Conservation (phyloP, 306 rosid genomes). For the Lupinus albus region DNA sequence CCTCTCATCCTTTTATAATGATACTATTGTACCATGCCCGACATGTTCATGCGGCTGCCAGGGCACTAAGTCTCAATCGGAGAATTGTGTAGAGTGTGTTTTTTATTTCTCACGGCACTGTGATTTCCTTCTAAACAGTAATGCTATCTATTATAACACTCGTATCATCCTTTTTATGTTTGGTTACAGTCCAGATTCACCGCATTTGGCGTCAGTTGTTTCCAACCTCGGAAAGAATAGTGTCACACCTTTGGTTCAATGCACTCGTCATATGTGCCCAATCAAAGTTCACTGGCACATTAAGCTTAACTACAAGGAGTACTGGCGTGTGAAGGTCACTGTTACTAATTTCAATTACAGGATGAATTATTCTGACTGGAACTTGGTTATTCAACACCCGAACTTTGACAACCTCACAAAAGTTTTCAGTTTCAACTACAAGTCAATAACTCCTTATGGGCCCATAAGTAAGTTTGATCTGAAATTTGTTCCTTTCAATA, state of each 20-base stretch:
- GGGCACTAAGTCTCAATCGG: constrained; percentile 49
- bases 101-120: constrained; percentile 28
- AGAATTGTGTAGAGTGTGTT: constrained; percentile 75
- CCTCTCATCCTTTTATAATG: constrained; percentile 80
- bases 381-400: constrained; percentile 84
- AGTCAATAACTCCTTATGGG: constrained; percentile 68
- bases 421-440: constrained; percentile 83
- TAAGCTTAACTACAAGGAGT: constrained; percentile 75
- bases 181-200: constrained; percentile 56
- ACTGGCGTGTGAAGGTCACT: constrained; percentile 89
- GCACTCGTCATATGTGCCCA: constrained; percentile 91
- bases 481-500: not conserved
- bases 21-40: constrained; percentile 74
- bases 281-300: constrained; percentile 91
- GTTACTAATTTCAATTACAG: constrained; percentile 79
- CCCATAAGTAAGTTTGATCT: constrained; percentile 52
- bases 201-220: constrained; percentile 69
- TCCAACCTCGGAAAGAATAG: constrained; percentile 41
- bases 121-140: constrained; percentile 23
- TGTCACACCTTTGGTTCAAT: constrained; percentile 64
- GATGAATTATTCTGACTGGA: constrained; percentile 84
- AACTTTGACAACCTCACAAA: constrained; percentile 82
- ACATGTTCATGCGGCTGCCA: constrained; percentile 83
- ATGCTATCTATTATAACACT: not conserved
- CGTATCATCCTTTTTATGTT: constrained; percentile 6